Evolutionary conservation across 495 filamentous ascomycete species (phyloP).

Genomic region (Penicillium antarcticum): DNA sequence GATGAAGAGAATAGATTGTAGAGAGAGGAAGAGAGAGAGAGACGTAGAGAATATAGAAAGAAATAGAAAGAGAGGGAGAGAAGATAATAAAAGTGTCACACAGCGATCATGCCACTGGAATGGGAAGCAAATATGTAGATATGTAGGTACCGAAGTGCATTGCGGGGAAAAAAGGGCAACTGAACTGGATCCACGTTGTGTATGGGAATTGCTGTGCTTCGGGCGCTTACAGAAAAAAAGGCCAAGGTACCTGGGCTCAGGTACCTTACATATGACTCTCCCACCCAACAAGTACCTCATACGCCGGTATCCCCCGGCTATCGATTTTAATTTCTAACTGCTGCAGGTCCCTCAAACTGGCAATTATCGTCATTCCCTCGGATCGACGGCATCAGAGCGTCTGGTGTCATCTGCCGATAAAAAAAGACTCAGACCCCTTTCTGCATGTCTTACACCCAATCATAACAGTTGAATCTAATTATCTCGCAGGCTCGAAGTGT

Average conservation of each 20-base stretch:
- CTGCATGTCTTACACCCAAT: too few relatives aligned
- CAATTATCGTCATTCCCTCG: conserved; percentile 5
- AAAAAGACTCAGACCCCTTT: too few relatives aligned
- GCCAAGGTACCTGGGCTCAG: background rate
- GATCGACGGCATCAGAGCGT: too few relatives aligned
- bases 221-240: conserved; percentile 32
- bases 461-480: too few relatives aligned
- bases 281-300: background rate
- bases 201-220: conserved; percentile 24
- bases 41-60: background rate
- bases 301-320: background rate
- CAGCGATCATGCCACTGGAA: conserved; percentile 6
- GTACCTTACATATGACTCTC: background rate
- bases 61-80: background rate
- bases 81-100: conserved; percentile 1
- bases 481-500: too few relatives aligned
- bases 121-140: background rate
- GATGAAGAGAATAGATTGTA: conserved; percentile 22
- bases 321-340: background rate
- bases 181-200: conserved; percentile 1
- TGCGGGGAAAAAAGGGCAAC: conserved; percentile 8
- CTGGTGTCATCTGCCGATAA: conserved; percentile 13
- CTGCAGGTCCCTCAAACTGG: conserved; percentile 29
- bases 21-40: background rate
- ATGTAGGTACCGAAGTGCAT: conserved; percentile 1